Evolutionary conservation across 2,329 filamentous ascomycete genomes (phyloP), one percentile per base, ranked within the genome.

Genomic region (Ophiosphaerella narmari): DNA sequence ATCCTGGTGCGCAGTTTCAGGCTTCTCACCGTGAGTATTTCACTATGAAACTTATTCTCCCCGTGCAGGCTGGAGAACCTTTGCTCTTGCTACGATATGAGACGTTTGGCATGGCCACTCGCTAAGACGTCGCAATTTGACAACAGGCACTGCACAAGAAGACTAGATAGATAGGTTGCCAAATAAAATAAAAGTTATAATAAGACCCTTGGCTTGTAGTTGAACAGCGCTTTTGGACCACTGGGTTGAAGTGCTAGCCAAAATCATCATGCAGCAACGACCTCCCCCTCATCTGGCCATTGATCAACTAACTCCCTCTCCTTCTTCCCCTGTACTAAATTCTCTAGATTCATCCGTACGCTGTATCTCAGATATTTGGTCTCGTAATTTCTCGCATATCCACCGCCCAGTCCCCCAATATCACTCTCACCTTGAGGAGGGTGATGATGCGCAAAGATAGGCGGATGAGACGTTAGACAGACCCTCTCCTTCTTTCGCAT

Each of bases 341-440:
- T 50, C 54, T 66, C 63, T 40, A 68, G 46, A 55, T 68, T 68
- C 66, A 68, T 68, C 49, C 65, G 48, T 33, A 68, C 65, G 57
- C 66, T 68, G 43, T 63, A 57, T 46, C 64, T 51, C 55, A 68
- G 43, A 60, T 67, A 68, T 52, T 67, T 67, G 0, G 66, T 68
- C 60, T 67, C 66, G 38, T 60, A 65, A 49, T 57, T 62, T 23
- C 39, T 64, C 34, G 63, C 66, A 62, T 67, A 68, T 36, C 66
- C 66, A 12, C 66, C 66, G 4, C 66, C 66, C 47, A 67, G 48
- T 3, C 65, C 64, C 5, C 64, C 64, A 47, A 67, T 68, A 61
- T 67, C 66, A 39, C 64, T 67, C 56, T 67, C 57, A 21, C 66
- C 66, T 26, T 62, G 51, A 50, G 58, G 50, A 7, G 66, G 66